Base-by-base conservation (phyloP, 148 eudicot genomes). In the Silene uniflora region DNA sequence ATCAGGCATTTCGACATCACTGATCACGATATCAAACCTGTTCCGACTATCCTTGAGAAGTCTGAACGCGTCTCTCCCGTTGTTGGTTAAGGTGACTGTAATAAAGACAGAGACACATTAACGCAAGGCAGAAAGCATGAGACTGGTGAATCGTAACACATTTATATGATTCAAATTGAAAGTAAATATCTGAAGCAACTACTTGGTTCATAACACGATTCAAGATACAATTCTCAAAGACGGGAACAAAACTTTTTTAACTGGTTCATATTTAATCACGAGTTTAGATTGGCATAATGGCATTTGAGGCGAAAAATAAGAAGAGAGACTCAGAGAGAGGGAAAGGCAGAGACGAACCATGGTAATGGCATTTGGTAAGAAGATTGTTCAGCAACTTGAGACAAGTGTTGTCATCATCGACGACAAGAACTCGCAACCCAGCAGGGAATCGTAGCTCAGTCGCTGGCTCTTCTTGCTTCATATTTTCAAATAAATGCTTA, bases 1-100 rank as follows among this genome's bases (percentile, higher is more conserved):
- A 76, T 89, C 98, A 16, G 99, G 99, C 98, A 96, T 96, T 67
- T 90, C 88, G 47, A 89, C 94, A 77, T 93, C 98, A 18, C 87
- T 89, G 67, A 93, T 91, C 16, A 93, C 87, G 9, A 93, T 77
- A 74, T 93, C 97, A 81, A 85, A 93, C 69, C 81, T 83, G 60
- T 86, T 87, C 76, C 46, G 84, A 79, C 85, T 84, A 68, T 91
- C 87, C 80, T 89, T 85, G 79, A 92, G 74, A 85, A 96, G 79
- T 62, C 77, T 84, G 69, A 96, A 75, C 2, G 98, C 99, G 23
- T 69, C 86, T 75, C 75, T 85, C 2, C 92, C 92, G 65, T 81
- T 84, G 62, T 58, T 86, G 61, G 90, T 81, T 16, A 89, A 87
- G 13, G 99, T 96, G 46, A 96, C 98, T 96, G 89, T 77, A 27